Base-by-base conservation (phyloP, 441 rosid species). In the Theobroma grandiflorum region DNA sequence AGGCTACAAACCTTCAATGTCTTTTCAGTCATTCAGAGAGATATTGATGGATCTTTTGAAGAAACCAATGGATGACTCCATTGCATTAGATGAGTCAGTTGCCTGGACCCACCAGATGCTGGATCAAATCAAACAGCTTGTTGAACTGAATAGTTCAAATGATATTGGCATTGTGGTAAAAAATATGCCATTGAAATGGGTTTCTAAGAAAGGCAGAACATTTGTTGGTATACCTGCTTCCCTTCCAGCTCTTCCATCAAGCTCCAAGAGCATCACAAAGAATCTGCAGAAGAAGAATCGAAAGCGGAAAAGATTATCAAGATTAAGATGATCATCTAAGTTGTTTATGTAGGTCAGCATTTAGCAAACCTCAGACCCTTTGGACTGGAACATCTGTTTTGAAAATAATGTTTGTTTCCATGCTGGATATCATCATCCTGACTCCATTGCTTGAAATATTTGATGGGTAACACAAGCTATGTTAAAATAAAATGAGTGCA, bases 31-130 rank as follows among this genome's bases (percentile, higher is more conserved):
- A 5, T 85, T 92, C 53, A 86, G 82, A 78, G 92, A 91, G 80
- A 86, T 88, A 68, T 68, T 91, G 82, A 76, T 62, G 67, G 84
- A 73, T 84, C 80, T 96, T 37, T 86, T 87, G 91, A 89, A 76
- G 86, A 90, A 79, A 82, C 98, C 94, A 3, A 82, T 81, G 87
- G 98, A 94, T 82, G 97, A 91, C 65, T 93, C 99, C 0, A 79
- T 94, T 57, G 66, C 82, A 4, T 83, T 94, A 40, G 98, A 93
- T 86, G 84, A 88, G 20, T 93, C 97, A 0, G 83, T 88, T 87
- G 97, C 96, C 3, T 92, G 95, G 95, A 87, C 91, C 4, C 82
- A 80, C 63, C 94, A 92, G 88, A 92, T 93, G 93, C 86, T 89
- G 57, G 90, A 87, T 77, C 98, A 94, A 84, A 89, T 92, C 49